A percentile compares a stretch with the other conserved stretches of the same genome.
These are phyloP conservation scores for Phtheirospermum japonicum DNA, from an alignment of 257 asterid genomes.

Conservation along the genomic window DNA sequence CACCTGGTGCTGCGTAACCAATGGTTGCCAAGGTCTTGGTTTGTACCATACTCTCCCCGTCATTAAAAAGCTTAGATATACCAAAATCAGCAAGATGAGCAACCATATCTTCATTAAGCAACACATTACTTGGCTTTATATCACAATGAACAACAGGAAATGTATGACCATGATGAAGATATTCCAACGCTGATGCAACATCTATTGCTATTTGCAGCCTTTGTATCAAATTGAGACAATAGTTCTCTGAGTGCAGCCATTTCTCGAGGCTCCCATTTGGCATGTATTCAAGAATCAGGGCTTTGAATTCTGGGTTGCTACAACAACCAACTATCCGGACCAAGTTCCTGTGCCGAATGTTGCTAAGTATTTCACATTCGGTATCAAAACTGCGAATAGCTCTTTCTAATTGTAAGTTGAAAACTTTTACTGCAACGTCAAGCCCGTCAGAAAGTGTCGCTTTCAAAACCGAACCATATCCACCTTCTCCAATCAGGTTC, in stretches of 20 bases:
- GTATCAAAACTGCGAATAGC: neutral
- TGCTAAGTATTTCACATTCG: neutral
- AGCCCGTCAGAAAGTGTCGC: conserved; percentile 32
- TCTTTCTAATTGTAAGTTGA: conserved; percentile 23
- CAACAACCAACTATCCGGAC: neutral
- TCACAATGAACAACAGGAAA: conserved; percentile 31
- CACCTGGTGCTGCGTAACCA: conserved; percentile 7
- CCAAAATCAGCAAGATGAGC: conserved; percentile 33
- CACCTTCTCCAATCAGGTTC: conserved; percentile 24
- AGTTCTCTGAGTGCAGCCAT: conserved; percentile 5
- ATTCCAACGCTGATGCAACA: conserved; percentile 15
- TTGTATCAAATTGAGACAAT: conserved; percentile 15
- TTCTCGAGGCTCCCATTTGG: neutral
- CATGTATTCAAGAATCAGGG: neutral
- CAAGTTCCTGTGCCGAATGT: neutral
- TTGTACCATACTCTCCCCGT: conserved; percentile 27
- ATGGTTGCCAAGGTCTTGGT: conserved; percentile 29
- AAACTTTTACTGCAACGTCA: conserved; percentile 32
- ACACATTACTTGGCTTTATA: conserved; percentile 17
- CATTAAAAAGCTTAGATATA: conserved; percentile 29
- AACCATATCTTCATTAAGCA: conserved; percentile 29
- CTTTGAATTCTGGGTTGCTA: neutral
- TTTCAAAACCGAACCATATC: conserved; percentile 32
- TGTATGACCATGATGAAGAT: conserved; percentile 26
- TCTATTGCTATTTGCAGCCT: conserved; percentile 18